Conservation (phyloP, 1,284 basidiomycete genomes). For the Uromyces viciae-fabae region DNA sequence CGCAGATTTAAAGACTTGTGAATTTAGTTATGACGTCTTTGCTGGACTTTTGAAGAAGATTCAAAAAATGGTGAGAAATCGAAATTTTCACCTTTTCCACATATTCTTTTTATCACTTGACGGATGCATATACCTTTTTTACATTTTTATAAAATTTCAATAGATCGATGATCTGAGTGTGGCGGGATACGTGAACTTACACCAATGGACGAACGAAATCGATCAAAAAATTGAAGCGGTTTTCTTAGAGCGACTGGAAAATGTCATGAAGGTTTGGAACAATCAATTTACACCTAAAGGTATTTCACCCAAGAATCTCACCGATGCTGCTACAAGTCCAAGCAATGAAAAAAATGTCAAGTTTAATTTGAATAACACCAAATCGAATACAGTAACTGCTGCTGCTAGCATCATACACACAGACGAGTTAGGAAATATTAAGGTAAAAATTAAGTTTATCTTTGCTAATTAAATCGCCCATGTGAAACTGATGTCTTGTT, state of each 20-base stretch:
- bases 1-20: slow-evolving; percentile 79
- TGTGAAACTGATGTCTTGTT: slow-evolving; percentile 50
- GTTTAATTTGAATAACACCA: slow-evolving; percentile 10
- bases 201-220: slow-evolving; percentile 85
- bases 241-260: slow-evolving; percentile 70
- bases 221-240: slow-evolving; percentile 81
- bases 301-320: slow-evolving; percentile 1
- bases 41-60: slow-evolving; percentile 71
- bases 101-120: background rate
- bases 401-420: no score
- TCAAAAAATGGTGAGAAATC: slow-evolving; percentile 78
- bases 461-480: background rate
- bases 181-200: slow-evolving; percentile 96
- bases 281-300: slow-evolving; percentile 64
- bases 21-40: slow-evolving; percentile 78
- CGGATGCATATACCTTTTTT: slow-evolving; percentile 18
- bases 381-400: no score
- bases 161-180: slow-evolving; percentile 90
- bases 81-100: no score
- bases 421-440: slow-evolving; percentile 57
- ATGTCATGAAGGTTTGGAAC: slow-evolving; percentile 83
- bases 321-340: slow-evolving; percentile 6
- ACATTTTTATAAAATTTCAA: background rate
- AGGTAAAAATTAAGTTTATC: slow-evolving; percentile 21
- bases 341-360: slow-evolving; percentile 19